These are phyloP conservation scores for Naganishia albida DNA, from an alignment of 1,284 basidiomycete genomes.

Conservation along the genomic window DNA sequence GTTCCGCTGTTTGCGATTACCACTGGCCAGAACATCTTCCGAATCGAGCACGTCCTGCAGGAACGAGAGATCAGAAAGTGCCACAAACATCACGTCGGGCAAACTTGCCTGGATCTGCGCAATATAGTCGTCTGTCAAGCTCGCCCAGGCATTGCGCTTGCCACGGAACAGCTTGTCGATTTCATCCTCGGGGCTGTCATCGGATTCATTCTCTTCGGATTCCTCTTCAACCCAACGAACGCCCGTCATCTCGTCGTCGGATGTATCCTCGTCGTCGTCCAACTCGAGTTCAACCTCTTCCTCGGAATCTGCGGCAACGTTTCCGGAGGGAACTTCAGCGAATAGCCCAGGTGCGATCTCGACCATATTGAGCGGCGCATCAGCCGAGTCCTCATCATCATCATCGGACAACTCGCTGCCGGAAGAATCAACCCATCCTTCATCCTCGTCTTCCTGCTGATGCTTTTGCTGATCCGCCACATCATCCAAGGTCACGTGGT, in stretches of 20 bases:
- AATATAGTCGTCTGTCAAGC: slow-evolving; percentile 67
- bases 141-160: slow-evolving; percentile 58
- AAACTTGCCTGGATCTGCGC: slow-evolving; percentile 63
- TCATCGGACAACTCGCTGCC: slow-evolving; percentile 29
- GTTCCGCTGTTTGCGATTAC: slow-evolving; percentile 60
- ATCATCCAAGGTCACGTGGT: slow-evolving; percentile 34
- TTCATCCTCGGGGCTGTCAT: slow-evolving; percentile 35
- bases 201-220: slow-evolving; percentile 27
- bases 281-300: slow-evolving; percentile 31
- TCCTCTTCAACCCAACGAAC: slow-evolving; percentile 33
- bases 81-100: slow-evolving; percentile 3
- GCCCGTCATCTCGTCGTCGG: slow-evolving; percentile 36
- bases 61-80: not conserved
- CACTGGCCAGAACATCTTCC: slow-evolving; percentile 52
- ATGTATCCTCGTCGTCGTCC: slow-evolving; percentile 35
- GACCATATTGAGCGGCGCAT: slow-evolving; percentile 14
- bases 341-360: slow-evolving; percentile 25
- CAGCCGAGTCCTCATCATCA: slow-evolving; percentile 16
- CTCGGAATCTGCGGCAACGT: slow-evolving; percentile 29
- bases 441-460: slow-evolving; percentile 34
- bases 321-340: slow-evolving; percentile 20
- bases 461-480: slow-evolving; percentile 29
- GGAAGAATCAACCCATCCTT: slow-evolving; percentile 37
- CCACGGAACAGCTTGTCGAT: slow-evolving; percentile 46
- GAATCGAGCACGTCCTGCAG: slow-evolving; percentile 46